Percentiles rank a stretch among this genome's conserved stretches.
These are phyloP conservation scores for Chlorella sorokiniana DNA, from an alignment of 139 green algal species.

Conservation along the genomic window DNA sequence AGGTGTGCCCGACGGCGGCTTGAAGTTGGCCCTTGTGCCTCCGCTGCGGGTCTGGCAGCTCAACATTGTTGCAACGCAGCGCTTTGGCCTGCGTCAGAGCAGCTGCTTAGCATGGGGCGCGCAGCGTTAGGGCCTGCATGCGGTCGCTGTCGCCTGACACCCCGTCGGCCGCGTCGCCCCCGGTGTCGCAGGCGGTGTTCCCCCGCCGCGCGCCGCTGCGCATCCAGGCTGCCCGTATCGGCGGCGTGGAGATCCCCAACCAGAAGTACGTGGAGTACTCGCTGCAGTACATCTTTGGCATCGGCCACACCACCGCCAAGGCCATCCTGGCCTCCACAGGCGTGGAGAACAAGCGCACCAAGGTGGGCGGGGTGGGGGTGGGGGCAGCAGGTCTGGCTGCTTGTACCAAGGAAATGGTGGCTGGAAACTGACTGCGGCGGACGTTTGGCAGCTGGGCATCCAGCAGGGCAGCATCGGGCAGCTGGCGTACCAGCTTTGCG, in stretches of 20 bases:
- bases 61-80: too few relatives aligned
- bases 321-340: constrained; percentile 83
- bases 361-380: not conserved
- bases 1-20: not conserved
- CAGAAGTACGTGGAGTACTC: constrained; percentile 94
- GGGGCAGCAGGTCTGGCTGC: not conserved
- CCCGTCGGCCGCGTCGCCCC: not conserved
- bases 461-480: too few relatives aligned
- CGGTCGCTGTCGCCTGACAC: not conserved
- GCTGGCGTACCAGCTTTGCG: not conserved
- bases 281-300: constrained; percentile 97
- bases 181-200: not conserved
- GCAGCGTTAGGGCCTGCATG: not conserved
- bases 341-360: constrained; percentile 96
- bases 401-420: not conserved
- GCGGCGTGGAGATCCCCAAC: constrained; percentile 98
- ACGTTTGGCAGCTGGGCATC: not conserved
- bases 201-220: constrained; percentile 59
- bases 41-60: not conserved
- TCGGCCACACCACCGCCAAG: constrained; percentile 92
- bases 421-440: not conserved
- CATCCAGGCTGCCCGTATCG: constrained; percentile 90
- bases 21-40: not conserved
- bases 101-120: too few relatives aligned
- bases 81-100: too few relatives aligned